Evolutionary conservation across 495 filamentous ascomycete species (phyloP), one percentile per base, ranked within the genome.

Genomic region (Astrocystis sublimbata): DNA sequence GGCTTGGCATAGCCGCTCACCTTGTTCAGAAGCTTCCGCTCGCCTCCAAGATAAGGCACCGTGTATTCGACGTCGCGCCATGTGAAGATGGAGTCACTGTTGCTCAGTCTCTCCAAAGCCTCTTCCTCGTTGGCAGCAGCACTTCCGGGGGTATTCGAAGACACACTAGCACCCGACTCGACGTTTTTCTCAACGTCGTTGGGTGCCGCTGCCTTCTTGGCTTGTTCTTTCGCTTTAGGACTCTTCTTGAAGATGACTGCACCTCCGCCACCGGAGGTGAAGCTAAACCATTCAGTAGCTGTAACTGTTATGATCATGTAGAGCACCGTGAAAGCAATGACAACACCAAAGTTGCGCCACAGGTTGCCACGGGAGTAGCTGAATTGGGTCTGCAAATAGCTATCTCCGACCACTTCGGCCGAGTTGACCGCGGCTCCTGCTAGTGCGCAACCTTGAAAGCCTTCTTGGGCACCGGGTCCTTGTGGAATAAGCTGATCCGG

Each of bases 301-400:
- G 86, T 50, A 45, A 88, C 78, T 1, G 89, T 91, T 38, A 92
- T 76, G 24, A 87, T 47, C 30, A 93, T 82, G 58, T 92, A 92
- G 2, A 90, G 75, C 10, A 88, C 81, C 0, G 78, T 82, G 54
- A 90, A 92, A 15, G 86, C 88, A 41, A 91, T 81, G 38, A 92
- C 65, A 19, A 92, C 87, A 50, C 88, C 90, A 68, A 89, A 91
- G 70, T 94, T 92, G 17, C 89, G 86, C 91, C 91, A 94, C 17
- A 92, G 71, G 66, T 94, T 81, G 13, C 71, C 66, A 1, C 86
- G 83, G 4, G 77, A 82, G 68, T 92, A 93, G 31, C 81, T 75
- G 64, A 84, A 86, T 6, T 78, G 76, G 1, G 70, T 67, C 10
- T 71, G 65, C 21, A 93, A 63, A 65, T 92, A 93, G 19, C 78